phyloP scores from a whole-genome alignment of 2,329 filamentous ascomycete species.

The Clarireedia monteithiana region DNA sequence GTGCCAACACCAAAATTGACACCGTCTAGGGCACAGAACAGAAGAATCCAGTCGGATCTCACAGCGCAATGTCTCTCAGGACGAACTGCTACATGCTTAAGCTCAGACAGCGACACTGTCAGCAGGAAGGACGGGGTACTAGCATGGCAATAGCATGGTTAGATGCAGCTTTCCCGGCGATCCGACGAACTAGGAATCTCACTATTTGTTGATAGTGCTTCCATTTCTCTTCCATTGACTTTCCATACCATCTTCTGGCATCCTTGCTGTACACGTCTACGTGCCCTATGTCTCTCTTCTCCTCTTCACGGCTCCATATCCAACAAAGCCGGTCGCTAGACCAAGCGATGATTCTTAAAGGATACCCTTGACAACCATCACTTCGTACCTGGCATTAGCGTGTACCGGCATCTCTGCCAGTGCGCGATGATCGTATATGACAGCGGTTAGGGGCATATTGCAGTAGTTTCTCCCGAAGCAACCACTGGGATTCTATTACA shows the following conservation, averaged over 20 bases:
- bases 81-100: no score
- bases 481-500: neutral
- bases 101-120: neutral
- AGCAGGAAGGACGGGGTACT: constrained; percentile 4
- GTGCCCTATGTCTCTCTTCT: neutral
- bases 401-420: constrained; percentile 4
- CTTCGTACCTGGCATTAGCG: constrained; percentile 20
- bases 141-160: constrained; percentile 9
- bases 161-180: constrained; percentile 5
- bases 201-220: neutral
- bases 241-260: neutral
- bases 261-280: neutral
- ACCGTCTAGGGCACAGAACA: no score
- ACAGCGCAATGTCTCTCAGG: no score
- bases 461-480: neutral
- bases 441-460: constrained; percentile 7
- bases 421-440: constrained; percentile 11
- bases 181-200: constrained; percentile 4
- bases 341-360: neutral
- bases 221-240: no score
- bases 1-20: no score
- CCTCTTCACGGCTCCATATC: constrained; percentile 11
- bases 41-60: no score
- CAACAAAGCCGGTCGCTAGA: constrained; percentile 9
- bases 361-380: constrained; percentile 1